Base-by-base conservation (phyloP, 805 yeast species). In the Saccharomycopsis capsularis region DNA sequence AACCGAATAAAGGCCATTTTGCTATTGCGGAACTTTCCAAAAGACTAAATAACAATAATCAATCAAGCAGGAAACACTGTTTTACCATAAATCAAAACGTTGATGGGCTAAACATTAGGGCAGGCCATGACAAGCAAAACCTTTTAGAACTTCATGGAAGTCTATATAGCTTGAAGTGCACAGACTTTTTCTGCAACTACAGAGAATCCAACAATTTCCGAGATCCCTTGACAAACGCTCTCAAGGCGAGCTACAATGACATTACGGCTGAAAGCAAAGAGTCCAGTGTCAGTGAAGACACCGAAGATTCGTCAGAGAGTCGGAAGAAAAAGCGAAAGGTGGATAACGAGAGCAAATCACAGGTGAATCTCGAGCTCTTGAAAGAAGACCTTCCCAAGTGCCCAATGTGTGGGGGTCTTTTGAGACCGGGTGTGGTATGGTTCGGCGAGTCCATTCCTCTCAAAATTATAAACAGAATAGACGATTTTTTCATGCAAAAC, bases 391-490 rank as follows among this genome's bases (percentile, higher is more conserved):
- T 87, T 9, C 96, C 96, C 1, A 73, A 64, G 36, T 89, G 97
- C 61, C 95, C 96, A 0, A 66, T 66, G 9, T 89, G 97, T 60
- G 72, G 70, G 3, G 82, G 81, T 0, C 60, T 84, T 11, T 65
- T 89, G 50, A 69, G 96, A 21, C 97, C 97, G 0, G 95, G 93
- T 0, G 95, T 89, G 2, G 90, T 88, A 4, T 89, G 96, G 96
- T 87, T 84, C 65, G 96, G 96, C n/a, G 97, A 89, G 63, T 74
- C 88, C 15, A 66, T 89, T 40, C 87, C 95, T 0, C 63, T 85
- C 47, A 66, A 66, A 42, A 74, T 72, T 11, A 74, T 89, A 50
- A 81, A 79, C 52, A 66, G 66, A 39, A 87, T 86, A 3, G 96
- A 88, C 64, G 78, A 75, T 40, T 88, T 85, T 57, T 71, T 87